Evolutionary conservation across 176 grass and related monocot genomes (phyloP).

Genomic region (Olyra latifolia): DNA sequence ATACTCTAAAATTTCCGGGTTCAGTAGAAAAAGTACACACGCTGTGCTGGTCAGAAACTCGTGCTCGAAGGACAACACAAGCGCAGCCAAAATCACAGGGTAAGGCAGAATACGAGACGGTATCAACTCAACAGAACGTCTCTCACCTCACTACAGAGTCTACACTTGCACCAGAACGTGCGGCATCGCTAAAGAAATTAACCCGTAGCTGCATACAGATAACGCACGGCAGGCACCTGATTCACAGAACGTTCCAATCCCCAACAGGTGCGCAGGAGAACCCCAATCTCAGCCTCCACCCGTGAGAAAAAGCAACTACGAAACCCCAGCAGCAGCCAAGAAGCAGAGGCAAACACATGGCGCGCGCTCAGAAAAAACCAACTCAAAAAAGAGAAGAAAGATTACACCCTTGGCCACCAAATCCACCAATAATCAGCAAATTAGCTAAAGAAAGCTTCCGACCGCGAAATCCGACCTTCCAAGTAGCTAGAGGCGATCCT

Average conservation of each 20-base stretch:
- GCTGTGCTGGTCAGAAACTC: neutral
- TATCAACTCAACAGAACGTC: neutral
- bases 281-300: neutral
- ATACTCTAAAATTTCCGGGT: neutral
- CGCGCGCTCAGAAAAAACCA: neutral
- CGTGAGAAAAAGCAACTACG: neutral
- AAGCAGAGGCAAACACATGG: neutral
- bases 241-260: neutral
- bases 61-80: neutral
- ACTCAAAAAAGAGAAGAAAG: neutral
- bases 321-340: neutral
- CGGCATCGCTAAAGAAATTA: neutral
- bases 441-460: neutral
- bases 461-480: neutral
- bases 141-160: neutral
- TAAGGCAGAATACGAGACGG: neutral
- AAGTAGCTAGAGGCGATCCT: neutral
- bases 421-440: neutral
- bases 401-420: neutral
- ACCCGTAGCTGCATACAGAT: neutral
- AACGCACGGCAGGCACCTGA: neutral
- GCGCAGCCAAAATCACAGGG: neutral
- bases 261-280: neutral
- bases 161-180: neutral
- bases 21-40: neutral